Evolutionary conservation across 495 filamentous ascomycete genomes (phyloP).

Genomic region (Lasiosphaeria miniovina): DNA sequence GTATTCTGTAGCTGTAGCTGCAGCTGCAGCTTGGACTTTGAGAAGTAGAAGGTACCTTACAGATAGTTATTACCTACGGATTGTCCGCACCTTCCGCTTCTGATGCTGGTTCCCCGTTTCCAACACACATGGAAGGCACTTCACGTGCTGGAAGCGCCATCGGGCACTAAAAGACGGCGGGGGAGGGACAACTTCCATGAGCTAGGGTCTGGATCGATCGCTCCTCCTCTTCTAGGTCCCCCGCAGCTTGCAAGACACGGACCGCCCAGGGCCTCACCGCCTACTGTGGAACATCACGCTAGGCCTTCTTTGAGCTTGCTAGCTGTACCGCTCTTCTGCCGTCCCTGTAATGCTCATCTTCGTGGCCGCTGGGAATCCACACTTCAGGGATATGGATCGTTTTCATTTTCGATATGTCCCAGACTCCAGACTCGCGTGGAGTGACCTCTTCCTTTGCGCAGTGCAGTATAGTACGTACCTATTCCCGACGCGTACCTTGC

Average conservation of each 20-base stretch:
- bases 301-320: too few species aligned
- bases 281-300: conserved; percentile 23
- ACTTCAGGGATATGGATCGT: background rate
- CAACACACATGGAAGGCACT: conserved; percentile 7
- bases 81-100: too few species aligned
- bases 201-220: conserved; percentile 6
- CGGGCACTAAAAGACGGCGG: conserved; percentile 12
- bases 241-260: background rate
- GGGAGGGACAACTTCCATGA: conserved; percentile 1
- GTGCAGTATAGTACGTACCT: too few species aligned
- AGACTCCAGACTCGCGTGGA: background rate
- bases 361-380: conserved; percentile 17
- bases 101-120: too few species aligned
- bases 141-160: conserved; percentile 27
- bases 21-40: too few species aligned
- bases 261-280: conserved; percentile 9
- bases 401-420: background rate
- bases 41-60: too few species aligned
- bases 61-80: too few species aligned
- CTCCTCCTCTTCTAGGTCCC: conserved; percentile 8
- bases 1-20: too few species aligned
- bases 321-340: background rate
- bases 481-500: conserved; percentile 14
- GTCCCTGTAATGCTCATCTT: conserved; percentile 10
- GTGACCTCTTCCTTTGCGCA: too few species aligned